Evolutionary conservation across 2,329 filamentous ascomycete genomes (phyloP), one percentile per base, ranked within the genome.

Genomic region (Penicillium sp.): DNA sequence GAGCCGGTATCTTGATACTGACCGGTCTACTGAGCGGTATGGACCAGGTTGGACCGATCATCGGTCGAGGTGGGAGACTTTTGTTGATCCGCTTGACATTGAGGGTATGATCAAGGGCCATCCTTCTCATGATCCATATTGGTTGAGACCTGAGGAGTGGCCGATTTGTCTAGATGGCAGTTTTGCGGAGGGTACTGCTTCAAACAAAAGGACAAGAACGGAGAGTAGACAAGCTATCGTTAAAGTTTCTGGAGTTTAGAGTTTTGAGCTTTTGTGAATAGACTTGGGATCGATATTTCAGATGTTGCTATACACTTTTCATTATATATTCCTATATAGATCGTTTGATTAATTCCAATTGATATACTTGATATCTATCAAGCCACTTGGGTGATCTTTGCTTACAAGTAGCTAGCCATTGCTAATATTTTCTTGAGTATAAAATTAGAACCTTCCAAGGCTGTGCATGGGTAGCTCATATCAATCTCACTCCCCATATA

Each of bases 41-140:
- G 71, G 71, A 3, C 70, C 71, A 15, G 70, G 70, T 12, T 72
- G 69, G 69, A 65, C 56, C 29, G 69, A 72, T 51, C 60, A 51
- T 5, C 60, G 69, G 11, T 61, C 63, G 25, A 57, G 22, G 7
- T 67, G 62, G 66, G 56, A 62, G 56, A 72, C 68, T 2, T 63
- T 70, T 41, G 44, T 67, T 4, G 69, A 71, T 53, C 65, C 67
- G 5, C 56, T 72, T 41, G 67, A 71, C 47, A 33, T 71, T 12
- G 51, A 55, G 8, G 67, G 69, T 15, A 51, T 58, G 31, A 40
- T 69, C 1, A 63, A 64, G 20, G 68, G 68, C 0, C 40, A 63
- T 9, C 55, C 60, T 18, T 64, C 64, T 25, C 64, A 72, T 58
- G 67, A 72, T 15, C 53, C 56, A 31, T 72, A 65, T 50, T 72